These are phyloP conservation scores for Claviceps quebecensis DNA, from an alignment of 2,329 filamentous ascomycete species.

Conservation along the genomic window DNA sequence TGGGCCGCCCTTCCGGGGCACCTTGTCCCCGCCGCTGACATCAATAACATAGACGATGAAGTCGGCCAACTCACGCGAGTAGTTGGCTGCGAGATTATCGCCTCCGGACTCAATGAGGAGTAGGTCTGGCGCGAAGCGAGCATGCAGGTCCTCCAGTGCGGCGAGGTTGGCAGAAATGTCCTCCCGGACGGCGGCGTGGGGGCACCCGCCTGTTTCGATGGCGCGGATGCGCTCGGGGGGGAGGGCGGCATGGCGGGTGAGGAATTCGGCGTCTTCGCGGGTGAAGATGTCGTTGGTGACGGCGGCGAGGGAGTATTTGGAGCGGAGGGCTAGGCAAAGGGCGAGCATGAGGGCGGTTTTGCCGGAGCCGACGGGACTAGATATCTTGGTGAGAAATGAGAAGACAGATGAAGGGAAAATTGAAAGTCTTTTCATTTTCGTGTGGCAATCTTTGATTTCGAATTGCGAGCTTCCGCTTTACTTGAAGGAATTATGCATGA, in stretches of 20 bases:
- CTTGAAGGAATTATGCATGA: too few relatives aligned
- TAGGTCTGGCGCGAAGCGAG: conserved; percentile 63
- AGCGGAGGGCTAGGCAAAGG: conserved; percentile 72
- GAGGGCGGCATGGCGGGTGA: conserved; percentile 74
- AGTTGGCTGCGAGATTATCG: conserved; percentile 95
- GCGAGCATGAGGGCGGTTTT: conserved; percentile 96
- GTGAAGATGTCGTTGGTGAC: conserved; percentile 99
- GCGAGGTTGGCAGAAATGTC: conserved; percentile 91
- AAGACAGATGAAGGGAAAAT: neutral
- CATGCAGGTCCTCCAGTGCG: conserved; percentile 78
- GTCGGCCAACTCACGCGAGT: conserved; percentile 85
- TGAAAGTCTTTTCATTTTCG: too few relatives aligned
- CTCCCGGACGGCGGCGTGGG: conserved; percentile 92
- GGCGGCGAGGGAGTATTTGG: conserved; percentile 73
- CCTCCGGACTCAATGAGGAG: conserved; percentile 91
- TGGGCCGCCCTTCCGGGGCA: conserved; percentile 87
- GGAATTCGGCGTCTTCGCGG: conserved; percentile 93
- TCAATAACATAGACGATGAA: conserved; percentile 99
- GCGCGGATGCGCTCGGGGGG: conserved; percentile 74
- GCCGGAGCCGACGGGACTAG: conserved; percentile 83
- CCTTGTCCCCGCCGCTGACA: conserved; percentile 90
- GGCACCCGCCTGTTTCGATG: conserved; percentile 95
- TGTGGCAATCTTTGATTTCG: too few relatives aligned
- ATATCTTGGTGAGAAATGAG: neutral
- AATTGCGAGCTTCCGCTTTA: too few relatives aligned